Base-by-base conservation (phyloP, 2,329 filamentous ascomycete genomes). In the Venturia aucupariae region DNA sequence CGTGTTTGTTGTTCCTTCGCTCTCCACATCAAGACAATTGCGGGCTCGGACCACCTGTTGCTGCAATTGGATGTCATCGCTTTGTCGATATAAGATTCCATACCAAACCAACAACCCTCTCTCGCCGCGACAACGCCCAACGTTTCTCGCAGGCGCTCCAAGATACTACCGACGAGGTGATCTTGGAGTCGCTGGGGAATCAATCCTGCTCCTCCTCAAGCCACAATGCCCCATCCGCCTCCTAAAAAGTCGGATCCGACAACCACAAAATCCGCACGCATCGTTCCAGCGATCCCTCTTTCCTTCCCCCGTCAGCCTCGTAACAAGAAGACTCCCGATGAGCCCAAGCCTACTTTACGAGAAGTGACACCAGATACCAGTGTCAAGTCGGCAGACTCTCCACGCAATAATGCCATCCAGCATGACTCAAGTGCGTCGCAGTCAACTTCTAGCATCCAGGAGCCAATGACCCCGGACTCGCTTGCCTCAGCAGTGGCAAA, bases 401-500 rank as follows among this genome's bases (percentile, higher is more conserved):
- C 39, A 19, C 41, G 60, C 27, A 32, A 48, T 10, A 27, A 51
- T 38, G 60, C 15, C 24, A 38, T 27, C 39, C 32, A 46, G 24
- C n/a, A 30, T 17, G 44, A 48, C 42, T 38, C 41, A 5, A 51
- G 41, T 48, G 44, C 41, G 5, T 57, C 51, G 4, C 51, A 32
- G 15, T 35, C 51, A 35, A 35, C 51, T 35, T 57, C 51, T 51
- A 38, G 59, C 38, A 38, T 62, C 24, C 41, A 51, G 30, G 39
- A 51, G 7, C 44, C 60, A 38, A 62, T 62, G 60, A 62, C 60
- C 24, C 60, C 60, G 19, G 60, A 62, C 39, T 62, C 60, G 6
- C 39, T 62, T 22, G n/a, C 60, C 27, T 62, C 60, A 22, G n/a
- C 39, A 32, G 39, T 32, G n/a, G 39, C 17, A 19, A 62, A 62